These are phyloP conservation scores for Monosporascus sp. DNA, from an alignment of 2,329 filamentous ascomycete genomes.

Conservation along the genomic window DNA sequence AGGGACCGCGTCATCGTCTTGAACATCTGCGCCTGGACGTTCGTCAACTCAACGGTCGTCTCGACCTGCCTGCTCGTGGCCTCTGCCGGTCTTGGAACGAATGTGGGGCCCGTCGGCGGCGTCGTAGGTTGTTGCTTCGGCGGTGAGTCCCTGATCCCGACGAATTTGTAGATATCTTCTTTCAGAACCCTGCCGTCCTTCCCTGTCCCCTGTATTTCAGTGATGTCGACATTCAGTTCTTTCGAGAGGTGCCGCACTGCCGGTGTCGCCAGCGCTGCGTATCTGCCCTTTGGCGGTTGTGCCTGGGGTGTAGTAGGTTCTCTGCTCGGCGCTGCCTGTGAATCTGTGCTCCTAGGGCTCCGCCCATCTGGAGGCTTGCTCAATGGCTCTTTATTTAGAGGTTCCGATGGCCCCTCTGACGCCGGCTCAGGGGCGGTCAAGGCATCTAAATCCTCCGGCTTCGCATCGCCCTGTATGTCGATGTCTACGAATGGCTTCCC, in stretches of 20 bases:
- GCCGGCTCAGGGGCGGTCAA: constrained; percentile 31
- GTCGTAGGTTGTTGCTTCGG: background rate
- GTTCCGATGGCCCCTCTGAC: constrained; percentile 22
- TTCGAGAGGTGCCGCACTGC: constrained; percentile 87
- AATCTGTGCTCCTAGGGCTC: constrained; percentile 2
- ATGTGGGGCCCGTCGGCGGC: constrained; percentile 20
- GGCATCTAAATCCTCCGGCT: constrained; percentile 50
- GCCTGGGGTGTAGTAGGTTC: constrained; percentile 8
- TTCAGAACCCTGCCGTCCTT: constrained; percentile 89
- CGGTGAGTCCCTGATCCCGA: constrained; percentile 41
- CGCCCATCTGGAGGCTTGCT: constrained; percentile 14
- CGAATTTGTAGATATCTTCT: constrained; percentile 78
- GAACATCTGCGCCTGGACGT: constrained; percentile 90
- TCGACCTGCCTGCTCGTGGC: constrained; percentile 57
- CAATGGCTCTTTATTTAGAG: constrained; percentile 16
- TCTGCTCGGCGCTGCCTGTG: constrained; percentile 6
- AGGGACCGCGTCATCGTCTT: constrained; percentile 93
- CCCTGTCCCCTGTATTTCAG: constrained; percentile 76
- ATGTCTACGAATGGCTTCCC: constrained; percentile 94
- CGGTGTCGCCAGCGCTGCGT: constrained; percentile 77
- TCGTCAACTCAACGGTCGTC: constrained; percentile 64
- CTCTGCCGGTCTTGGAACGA: constrained; percentile 27
- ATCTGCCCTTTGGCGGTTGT: constrained; percentile 50
- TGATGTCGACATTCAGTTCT: constrained; percentile 71
- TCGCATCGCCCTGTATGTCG: constrained; percentile 77